phyloP scores from a whole-genome alignment of 129 eudicot genomes.

The Helianthus tuberosus region DNA sequence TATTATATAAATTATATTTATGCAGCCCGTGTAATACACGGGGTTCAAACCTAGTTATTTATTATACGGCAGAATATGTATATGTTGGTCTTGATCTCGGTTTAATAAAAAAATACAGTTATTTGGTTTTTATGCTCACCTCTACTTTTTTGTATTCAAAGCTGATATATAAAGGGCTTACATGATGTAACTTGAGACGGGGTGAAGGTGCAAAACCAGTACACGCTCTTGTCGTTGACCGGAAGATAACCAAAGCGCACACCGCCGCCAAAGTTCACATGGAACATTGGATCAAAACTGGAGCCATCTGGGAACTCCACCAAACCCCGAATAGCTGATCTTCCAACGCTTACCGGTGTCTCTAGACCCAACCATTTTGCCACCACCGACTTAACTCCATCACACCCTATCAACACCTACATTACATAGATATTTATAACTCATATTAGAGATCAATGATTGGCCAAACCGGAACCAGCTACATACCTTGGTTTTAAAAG shows the following conservation, averaged over 20 bases:
- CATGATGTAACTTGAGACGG: constrained; percentile 45
- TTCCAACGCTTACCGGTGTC: constrained; percentile 47
- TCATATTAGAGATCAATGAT: background rate
- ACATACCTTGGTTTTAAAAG: constrained; percentile 56
- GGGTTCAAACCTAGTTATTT: no score
- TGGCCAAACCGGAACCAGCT: background rate
- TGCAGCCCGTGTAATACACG: no score
- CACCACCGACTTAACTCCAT: constrained; percentile 76
- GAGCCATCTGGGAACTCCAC: constrained; percentile 61
- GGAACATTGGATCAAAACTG: constrained; percentile 51
- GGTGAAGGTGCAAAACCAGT: constrained; percentile 72
- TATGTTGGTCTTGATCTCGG: no score
- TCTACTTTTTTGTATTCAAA: no score
- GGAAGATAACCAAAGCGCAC: constrained; percentile 70
- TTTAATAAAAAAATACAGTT: no score
- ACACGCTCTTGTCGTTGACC: constrained; percentile 51
- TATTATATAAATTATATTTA: no score
- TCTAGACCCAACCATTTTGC: constrained; percentile 66
- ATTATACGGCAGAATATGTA: no score
- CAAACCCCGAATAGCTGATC: constrained; percentile 78
- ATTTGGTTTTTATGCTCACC: no score
- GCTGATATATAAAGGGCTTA: no score
- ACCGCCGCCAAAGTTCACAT: constrained; percentile 53
- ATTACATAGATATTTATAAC: constrained; percentile 12
- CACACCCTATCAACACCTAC: constrained; percentile 84